Base-by-base conservation (phyloP, 2,329 filamentous ascomycete species). In the Monilinia polystroma region DNA sequence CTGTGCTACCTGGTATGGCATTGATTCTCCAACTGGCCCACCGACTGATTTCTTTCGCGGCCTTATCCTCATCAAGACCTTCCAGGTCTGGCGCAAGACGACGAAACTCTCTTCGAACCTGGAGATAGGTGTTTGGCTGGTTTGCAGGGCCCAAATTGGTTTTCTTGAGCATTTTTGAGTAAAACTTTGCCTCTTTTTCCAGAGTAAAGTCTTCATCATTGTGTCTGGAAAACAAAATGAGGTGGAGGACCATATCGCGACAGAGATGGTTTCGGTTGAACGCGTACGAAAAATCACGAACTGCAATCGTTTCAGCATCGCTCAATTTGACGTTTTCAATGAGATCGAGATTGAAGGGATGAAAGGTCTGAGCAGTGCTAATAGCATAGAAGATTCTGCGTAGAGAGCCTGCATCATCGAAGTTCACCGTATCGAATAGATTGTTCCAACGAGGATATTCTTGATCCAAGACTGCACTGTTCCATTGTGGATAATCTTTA, bases 1-100 rank as follows among this genome's bases (percentile, higher is more conserved):
- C 4, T 8, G 2, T 23, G 2, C 2, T 18, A 1, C 6, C 4
- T 1, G 0, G 4, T 4, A 3, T 3, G 7, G 8, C 20, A 26
- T 18, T 1, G 20, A 7, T 0, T 7, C 29, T 8, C 58, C 45
- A 49, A 0, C 20, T 18, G 23, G 7, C 43, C 57, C 57, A 60
- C 23, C 32, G 14, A 18, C 49, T 16, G 0, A 60, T 11, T 38
- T 51, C 58, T 18, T 8, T 29, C 29, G 10, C 8, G 4, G 58
- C 58, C 20, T 38, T 29, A 38, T 51, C n/a, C 16, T 60, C 58
- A 60, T 60, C 45, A 2, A 38, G 14, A 60, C 38, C 14, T 11
- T 35, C 45, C 5, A 60, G 12, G 4, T 38, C 12, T 23, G 43
- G 45, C 16, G 58, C 58, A 2, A 49, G n/a, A 38, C 14, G 45